phyloP scores from a whole-genome alignment of 2,329 filamentous ascomycete species.

The Stemphylium vesicarium region DNA sequence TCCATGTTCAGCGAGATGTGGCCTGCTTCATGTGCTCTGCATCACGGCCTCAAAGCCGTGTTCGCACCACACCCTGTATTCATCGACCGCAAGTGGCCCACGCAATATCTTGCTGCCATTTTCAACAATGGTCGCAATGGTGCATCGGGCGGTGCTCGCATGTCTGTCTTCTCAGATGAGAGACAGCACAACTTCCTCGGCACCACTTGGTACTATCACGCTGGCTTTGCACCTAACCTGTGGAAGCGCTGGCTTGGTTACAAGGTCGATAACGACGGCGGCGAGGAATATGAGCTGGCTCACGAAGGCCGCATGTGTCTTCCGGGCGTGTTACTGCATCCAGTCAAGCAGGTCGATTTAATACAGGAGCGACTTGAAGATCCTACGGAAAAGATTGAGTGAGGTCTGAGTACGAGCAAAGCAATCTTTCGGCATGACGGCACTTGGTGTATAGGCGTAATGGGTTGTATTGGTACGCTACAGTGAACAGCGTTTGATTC shows the following conservation, averaged over 20 bases:
- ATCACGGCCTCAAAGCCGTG: conserved; percentile 79
- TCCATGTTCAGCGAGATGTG: conserved; percentile 84
- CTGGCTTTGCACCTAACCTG: conserved; percentile 59
- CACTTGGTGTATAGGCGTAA: not conserved
- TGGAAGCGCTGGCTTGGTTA: conserved; percentile 64
- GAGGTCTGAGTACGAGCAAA: not conserved
- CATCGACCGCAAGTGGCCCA: conserved; percentile 63
- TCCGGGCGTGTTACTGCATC: conserved; percentile 56
- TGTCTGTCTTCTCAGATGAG: conserved; percentile 58
- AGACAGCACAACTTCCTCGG: conserved; percentile 61
- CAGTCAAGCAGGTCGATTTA: conserved; percentile 59
- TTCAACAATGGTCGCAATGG: conserved; percentile 64
- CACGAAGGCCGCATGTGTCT: conserved; percentile 59
- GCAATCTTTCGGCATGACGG: not conserved
- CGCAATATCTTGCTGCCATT: conserved; percentile 60
- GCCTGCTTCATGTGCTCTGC: conserved; percentile 71
- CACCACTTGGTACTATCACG: conserved; percentile 62
- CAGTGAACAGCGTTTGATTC: conserved; percentile 1
- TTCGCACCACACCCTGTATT: conserved; percentile 66
- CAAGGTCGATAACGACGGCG: conserved; percentile 59
- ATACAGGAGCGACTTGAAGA: conserved; percentile 47
- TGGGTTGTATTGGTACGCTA: not conserved
- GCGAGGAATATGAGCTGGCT: conserved; percentile 51
- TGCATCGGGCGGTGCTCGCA: conserved; percentile 56
- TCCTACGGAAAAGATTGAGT: not conserved